phyloP scores from a whole-genome alignment of 371 early-diverging fungal species.

The Apophysomyces trapeziformis region DNA sequence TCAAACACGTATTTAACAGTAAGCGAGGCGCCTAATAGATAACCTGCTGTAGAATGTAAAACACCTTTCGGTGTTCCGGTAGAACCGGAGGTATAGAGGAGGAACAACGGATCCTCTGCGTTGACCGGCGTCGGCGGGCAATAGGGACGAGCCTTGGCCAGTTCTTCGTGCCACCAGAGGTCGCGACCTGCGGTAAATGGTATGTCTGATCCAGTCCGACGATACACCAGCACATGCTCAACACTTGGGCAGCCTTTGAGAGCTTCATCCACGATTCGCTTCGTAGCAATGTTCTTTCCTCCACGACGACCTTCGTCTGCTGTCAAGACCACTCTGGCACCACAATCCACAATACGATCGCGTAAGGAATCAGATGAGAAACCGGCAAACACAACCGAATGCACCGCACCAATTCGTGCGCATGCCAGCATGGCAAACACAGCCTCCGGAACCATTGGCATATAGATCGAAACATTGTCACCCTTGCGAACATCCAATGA shows the following conservation, averaged over 20 bases:
- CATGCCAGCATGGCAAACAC: slow-evolving; percentile 92
- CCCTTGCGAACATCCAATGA: slow-evolving; percentile 86
- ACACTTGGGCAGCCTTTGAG: slow-evolving; percentile 73
- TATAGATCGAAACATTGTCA: slow-evolving; percentile 93
- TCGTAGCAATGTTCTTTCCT: slow-evolving; percentile 86
- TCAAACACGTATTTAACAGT: slow-evolving; percentile 94
- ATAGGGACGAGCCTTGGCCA: slow-evolving; percentile 74
- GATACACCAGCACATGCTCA: slow-evolving; percentile 85
- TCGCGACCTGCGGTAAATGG: slow-evolving; percentile 78
- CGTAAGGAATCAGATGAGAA: slow-evolving; percentile 89
- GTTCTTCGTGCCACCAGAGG: slow-evolving; percentile 88
- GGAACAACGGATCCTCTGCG: slow-evolving; percentile 96
- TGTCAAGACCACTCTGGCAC: slow-evolving; percentile 79
- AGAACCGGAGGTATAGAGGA: slow-evolving; percentile 96
- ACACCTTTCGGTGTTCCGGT: slow-evolving; percentile 97
- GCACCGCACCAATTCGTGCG: slow-evolving; percentile 91
- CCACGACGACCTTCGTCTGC: slow-evolving; percentile 91
- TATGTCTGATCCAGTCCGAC: slow-evolving; percentile 83
- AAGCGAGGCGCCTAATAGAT: slow-evolving; percentile 86
- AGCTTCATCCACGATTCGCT: slow-evolving; percentile 92
- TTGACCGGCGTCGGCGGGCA: slow-evolving; percentile 82
- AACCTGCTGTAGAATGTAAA: slow-evolving; percentile 93
- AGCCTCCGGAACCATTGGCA: slow-evolving; percentile 98
- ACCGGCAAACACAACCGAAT: slow-evolving; percentile 93
- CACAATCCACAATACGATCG: slow-evolving; percentile 82